phyloP scores from a whole-genome alignment of 805 yeast genomes.

The Pichia rugopelliculosa region DNA sequence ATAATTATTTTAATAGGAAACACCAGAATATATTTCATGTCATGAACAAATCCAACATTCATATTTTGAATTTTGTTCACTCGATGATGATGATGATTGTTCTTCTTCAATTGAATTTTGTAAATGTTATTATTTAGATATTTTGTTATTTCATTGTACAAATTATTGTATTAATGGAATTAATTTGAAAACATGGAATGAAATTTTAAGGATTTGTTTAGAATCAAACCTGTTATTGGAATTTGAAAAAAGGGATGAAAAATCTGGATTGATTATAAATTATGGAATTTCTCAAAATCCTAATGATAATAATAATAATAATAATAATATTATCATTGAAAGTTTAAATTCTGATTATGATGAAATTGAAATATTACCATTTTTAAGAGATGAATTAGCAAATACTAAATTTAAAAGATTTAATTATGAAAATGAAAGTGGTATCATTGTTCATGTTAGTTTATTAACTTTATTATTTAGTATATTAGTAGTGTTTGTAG shows the following conservation, averaged over 20 bases:
- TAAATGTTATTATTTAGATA: conserved; percentile 24
- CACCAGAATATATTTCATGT: conserved; percentile 20
- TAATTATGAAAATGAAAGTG: not conserved
- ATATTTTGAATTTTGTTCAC: conserved; percentile 7
- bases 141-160: conserved; percentile 17
- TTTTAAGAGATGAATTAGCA: too few relatives aligned
- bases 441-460: not conserved
- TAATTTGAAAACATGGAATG: not conserved
- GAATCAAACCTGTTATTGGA: not conserved
- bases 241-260: not conserved
- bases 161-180: conserved; percentile 17
- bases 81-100: not conserved
- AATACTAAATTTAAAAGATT: too few relatives aligned
- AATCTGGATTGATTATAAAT: not conserved
- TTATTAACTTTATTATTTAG: too few relatives aligned
- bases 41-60: conserved; percentile 8
- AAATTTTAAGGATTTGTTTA: not conserved
- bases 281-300: not conserved
- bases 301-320: too few relatives aligned
- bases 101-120: too few relatives aligned
- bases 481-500: too few relatives aligned
- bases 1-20: conserved; percentile 13
- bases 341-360: too few relatives aligned
- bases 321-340: too few relatives aligned
- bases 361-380: not conserved